These are phyloP conservation scores for Cenchrus purpureus DNA, from an alignment of 176 grass and related monocot genomes.

Conservation along the genomic window DNA sequence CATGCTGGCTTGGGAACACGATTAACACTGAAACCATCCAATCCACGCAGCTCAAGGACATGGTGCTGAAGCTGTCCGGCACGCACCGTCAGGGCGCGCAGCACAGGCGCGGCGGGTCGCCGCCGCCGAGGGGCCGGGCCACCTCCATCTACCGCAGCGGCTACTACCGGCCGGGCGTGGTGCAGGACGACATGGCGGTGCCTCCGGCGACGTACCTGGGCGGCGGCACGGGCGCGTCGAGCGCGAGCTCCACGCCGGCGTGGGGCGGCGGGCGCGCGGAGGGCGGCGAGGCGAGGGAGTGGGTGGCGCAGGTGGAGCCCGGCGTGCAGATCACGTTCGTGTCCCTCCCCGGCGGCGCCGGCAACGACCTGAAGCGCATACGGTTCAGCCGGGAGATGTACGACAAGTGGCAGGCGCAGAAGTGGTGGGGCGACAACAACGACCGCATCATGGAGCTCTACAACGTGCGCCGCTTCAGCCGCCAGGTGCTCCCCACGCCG, in stretches of 20 bases:
- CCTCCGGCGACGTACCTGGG: slow-evolving; percentile 56
- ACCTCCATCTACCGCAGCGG: slow-evolving; percentile 68
- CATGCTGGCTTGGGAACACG: too few species aligned
- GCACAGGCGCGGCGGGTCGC: slow-evolving; percentile 47
- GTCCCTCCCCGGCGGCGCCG: slow-evolving; percentile 61
- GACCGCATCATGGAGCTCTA: slow-evolving; percentile 80
- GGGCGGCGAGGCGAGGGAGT: slow-evolving; percentile 56
- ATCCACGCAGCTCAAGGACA: slow-evolving; percentile 60
- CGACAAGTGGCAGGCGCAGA: slow-evolving; percentile 80
- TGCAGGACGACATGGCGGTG: slow-evolving; percentile 73
- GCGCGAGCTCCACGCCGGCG: slow-evolving; percentile 58
- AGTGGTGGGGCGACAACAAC: slow-evolving; percentile 80
- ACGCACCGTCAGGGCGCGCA: slow-evolving; percentile 37
- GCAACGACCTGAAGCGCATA: slow-evolving; percentile 82
- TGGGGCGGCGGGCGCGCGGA: slow-evolving; percentile 26
- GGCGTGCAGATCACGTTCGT: slow-evolving; percentile 98
- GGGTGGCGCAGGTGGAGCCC: slow-evolving; percentile 94
- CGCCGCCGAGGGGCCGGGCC: slow-evolving; percentile 43
- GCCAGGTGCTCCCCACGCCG: slow-evolving; percentile 59
- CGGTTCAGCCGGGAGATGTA: slow-evolving; percentile 82
- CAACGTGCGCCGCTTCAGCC: slow-evolving; percentile 68
- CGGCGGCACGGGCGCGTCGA: not conserved
- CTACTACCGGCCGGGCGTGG: slow-evolving; percentile 58
- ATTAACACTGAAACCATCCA: too few species aligned
- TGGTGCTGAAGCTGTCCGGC: slow-evolving; percentile 69